Evolutionary conservation across 352 stramenopile species (phyloP).

Genomic region (Pythium phragmitis): DNA sequence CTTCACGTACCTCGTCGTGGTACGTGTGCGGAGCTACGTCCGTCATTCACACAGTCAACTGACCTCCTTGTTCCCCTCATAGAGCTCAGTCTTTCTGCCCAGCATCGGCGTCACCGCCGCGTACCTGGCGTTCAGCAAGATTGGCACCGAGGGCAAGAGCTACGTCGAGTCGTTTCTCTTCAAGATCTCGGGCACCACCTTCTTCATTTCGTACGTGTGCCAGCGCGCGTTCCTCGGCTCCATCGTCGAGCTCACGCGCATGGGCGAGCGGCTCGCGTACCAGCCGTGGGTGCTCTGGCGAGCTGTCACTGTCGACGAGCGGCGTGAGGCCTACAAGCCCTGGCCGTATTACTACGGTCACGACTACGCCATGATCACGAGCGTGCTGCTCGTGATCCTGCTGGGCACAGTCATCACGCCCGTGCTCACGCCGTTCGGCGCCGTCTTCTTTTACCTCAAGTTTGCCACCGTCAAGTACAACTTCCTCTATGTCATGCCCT

Average conservation of each 20-base stretch:
- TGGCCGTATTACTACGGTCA: constrained; percentile 71
- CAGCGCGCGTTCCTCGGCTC: constrained; percentile 73
- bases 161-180: constrained; percentile 85
- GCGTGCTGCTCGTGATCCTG: constrained; percentile 71
- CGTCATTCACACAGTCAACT: not conserved
- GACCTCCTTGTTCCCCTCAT: not conserved
- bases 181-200: constrained; percentile 75
- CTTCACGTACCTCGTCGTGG: constrained; percentile 76
- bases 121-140: constrained; percentile 66
- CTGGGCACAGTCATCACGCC: constrained; percentile 78
- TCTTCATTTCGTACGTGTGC: constrained; percentile 87
- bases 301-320: constrained; percentile 58
- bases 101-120: constrained; percentile 76
- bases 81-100: constrained; percentile 79
- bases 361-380: constrained; percentile 80
- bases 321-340: constrained; percentile 43
- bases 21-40: constrained; percentile 26
- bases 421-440: constrained; percentile 74
- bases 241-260: constrained; percentile 70
- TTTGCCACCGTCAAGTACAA: constrained; percentile 79
- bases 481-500: constrained; percentile 74
- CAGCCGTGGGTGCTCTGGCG: constrained; percentile 71
- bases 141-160: constrained; percentile 47
- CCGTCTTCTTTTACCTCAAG: constrained; percentile 83
- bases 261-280: constrained; percentile 57